These are phyloP conservation scores for Musa beccarii DNA, from an alignment of 176 grass and related monocot genomes.

Conservation along the genomic window DNA sequence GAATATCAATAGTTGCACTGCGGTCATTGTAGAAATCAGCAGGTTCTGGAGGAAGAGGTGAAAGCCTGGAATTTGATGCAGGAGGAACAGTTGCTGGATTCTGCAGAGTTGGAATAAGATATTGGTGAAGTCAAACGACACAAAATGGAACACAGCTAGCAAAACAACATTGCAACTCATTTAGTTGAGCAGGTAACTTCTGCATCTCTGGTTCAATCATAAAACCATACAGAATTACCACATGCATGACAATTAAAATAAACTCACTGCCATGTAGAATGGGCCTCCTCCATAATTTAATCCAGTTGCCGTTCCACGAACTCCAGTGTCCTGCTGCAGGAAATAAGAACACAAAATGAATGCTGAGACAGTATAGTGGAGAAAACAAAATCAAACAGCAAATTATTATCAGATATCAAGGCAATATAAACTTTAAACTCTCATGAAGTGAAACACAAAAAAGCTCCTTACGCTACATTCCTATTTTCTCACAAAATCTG, in stretches of 20 bases:
- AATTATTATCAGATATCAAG: not conserved
- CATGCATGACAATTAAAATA: not conserved
- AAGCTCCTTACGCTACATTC: not conserved
- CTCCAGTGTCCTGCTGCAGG: constrained; percentile 28
- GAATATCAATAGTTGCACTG: constrained; percentile 60
- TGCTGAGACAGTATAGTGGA: not conserved
- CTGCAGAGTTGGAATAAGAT: constrained; percentile 23
- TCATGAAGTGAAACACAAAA: not conserved
- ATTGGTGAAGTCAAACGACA: not conserved
- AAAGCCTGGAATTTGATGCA: constrained; percentile 69
- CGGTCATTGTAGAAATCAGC: constrained; percentile 83
- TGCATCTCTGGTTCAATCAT: not conserved
- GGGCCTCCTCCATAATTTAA: constrained; percentile 47
- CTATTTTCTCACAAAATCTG: not conserved
- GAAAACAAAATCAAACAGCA: not conserved
- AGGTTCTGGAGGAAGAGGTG: constrained; percentile 75
- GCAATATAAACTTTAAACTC: not conserved
- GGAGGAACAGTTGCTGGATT: constrained; percentile 59
- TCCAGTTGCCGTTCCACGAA: constrained; percentile 36
- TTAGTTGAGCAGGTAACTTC: not conserved
- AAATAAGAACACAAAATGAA: not conserved
- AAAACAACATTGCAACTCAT: not conserved
- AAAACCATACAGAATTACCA: not conserved
- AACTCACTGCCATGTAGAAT: constrained; percentile 49
- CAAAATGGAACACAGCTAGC: not conserved